Conservation (phyloP, 2,329 filamentous ascomycete genomes). For the Arthroderma sp. region DNA sequence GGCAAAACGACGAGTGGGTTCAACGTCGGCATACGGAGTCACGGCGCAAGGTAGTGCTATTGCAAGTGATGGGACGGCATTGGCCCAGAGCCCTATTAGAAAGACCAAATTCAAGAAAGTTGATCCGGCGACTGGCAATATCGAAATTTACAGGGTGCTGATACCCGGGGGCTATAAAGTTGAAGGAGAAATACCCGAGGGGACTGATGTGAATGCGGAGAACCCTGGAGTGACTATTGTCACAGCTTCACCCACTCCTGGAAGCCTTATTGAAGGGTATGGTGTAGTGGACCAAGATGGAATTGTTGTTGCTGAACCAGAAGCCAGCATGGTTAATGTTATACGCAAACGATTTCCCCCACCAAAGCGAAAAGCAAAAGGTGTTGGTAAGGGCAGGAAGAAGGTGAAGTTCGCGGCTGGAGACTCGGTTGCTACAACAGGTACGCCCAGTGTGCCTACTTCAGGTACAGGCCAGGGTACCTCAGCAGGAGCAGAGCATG, state of each 20-base stretch:
- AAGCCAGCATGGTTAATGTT: slow-evolving; percentile 32
- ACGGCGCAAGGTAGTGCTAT: slow-evolving; percentile 12
- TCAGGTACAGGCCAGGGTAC: neutral
- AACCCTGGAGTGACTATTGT: slow-evolving; percentile 23
- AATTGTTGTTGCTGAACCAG: slow-evolving; percentile 40
- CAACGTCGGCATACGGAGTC: slow-evolving; percentile 39
- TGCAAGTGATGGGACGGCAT: slow-evolving; percentile 16
- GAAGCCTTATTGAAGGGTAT: slow-evolving; percentile 47
- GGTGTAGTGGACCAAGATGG: slow-evolving; percentile 49
- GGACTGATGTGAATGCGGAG: slow-evolving; percentile 36
- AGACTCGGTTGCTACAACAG: slow-evolving; percentile 27
- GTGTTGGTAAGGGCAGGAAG: slow-evolving; percentile 58
- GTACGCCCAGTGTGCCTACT: slow-evolving; percentile 11
- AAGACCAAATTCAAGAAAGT: slow-evolving; percentile 67
- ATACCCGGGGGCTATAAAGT: slow-evolving; percentile 66
- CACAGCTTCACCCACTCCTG: slow-evolving; percentile 37
- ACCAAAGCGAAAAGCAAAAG: slow-evolving; percentile 69
- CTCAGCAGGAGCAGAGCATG: neutral
- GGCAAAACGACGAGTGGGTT: slow-evolving; percentile 47
- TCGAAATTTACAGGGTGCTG: slow-evolving; percentile 72
- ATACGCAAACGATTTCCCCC: slow-evolving; percentile 52
- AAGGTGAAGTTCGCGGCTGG: slow-evolving; percentile 47
- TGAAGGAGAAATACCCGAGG: slow-evolving; percentile 64
- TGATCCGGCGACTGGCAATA: slow-evolving; percentile 62
- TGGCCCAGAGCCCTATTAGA: slow-evolving; percentile 47